Conservation (phyloP, 257 asterid genomes). For the Plantago major region DNA sequence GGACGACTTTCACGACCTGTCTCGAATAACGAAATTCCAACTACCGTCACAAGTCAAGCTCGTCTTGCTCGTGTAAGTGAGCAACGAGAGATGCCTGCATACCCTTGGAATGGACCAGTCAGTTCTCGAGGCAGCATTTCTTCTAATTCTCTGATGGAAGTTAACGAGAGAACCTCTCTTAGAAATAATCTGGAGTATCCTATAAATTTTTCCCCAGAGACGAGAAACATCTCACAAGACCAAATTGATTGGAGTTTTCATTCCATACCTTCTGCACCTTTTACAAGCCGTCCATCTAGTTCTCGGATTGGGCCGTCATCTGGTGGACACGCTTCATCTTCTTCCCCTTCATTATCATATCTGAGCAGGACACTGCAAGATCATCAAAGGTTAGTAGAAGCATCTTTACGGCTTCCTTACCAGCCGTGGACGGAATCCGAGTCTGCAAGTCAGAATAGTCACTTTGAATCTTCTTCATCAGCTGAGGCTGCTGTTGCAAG, state of each 20-base stretch:
- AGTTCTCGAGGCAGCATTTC: constrained; percentile 43
- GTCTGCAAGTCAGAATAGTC: constrained; percentile 50
- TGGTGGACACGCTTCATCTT: constrained; percentile 32
- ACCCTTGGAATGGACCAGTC: constrained; percentile 50
- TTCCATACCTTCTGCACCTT: constrained; percentile 45
- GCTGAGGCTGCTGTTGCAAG: constrained; percentile 62
- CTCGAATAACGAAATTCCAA: constrained; percentile 32
- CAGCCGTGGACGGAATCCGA: constrained; percentile 43
- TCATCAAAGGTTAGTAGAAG: constrained; percentile 41
- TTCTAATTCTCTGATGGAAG: constrained; percentile 36
- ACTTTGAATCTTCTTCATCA: constrained; percentile 43
- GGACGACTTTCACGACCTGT: neutral
- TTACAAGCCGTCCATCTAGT: constrained; percentile 41
- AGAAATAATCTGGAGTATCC: constrained; percentile 44
- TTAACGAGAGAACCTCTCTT: constrained; percentile 35
- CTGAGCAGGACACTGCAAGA: constrained; percentile 40
- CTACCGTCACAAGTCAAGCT: constrained; percentile 35
- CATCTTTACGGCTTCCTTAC: constrained; percentile 44
- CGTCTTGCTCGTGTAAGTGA: constrained; percentile 40
- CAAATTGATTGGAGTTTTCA: constrained; percentile 62
- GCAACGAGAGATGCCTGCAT: constrained; percentile 33
- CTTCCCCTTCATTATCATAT: constrained; percentile 43
- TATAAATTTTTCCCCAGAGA: constrained; percentile 42
- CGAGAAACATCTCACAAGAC: constrained; percentile 44
- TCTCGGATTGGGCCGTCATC: constrained; percentile 37